Base-by-base conservation (phyloP, 2,329 filamentous ascomycete species). In the Fusarium siculi region DNA sequence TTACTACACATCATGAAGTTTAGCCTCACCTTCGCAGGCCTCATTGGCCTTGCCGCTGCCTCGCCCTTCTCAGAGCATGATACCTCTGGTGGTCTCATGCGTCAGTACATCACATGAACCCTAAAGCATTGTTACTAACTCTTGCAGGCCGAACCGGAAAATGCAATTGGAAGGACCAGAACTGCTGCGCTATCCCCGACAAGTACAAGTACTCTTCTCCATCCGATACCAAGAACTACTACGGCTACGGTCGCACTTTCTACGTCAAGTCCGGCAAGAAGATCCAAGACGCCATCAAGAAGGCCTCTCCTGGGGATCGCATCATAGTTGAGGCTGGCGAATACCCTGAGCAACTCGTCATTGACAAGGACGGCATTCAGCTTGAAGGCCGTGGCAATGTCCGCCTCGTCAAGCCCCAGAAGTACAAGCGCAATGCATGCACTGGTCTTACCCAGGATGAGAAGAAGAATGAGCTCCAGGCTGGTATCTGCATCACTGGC, bases 401-500 rank as follows among this genome's bases (percentile, higher is more conserved):
- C 12, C 30, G 6, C 16, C 66, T 83, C 18, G 47, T 69, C 14
- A 76, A 80, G 23, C 80, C 79, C 7, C 19, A 49, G 5, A 73
- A 49, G 11, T 39, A 68, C 3, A 68, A 63, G 19, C 60, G 66
- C 25, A 83, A 83, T 60, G 47, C 47, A 4, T 83, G 81, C 64
- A 77, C 79, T 15, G 80, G 78, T 14, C 63, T 83, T 4, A 77
- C 74, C 7, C 52, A 69, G 78, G 80, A 18, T 50, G 59, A 10
- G 56, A 49, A 43, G 3, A 39, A 39, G 16, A 65, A 69, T 1
- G 59, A 69, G 4, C 73, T 76, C 1, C 34, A 78, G 23, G 44
- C 77, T 28, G 81, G 81, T 5, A 82, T 84, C 40, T 83, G 82
- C n/a, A 68, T 84, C 28, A 68, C 69, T 11, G 81, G 82, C 10